Conservation (phyloP, 768 basidiomycete species). For the Clitopilus passeckerianus region DNA sequence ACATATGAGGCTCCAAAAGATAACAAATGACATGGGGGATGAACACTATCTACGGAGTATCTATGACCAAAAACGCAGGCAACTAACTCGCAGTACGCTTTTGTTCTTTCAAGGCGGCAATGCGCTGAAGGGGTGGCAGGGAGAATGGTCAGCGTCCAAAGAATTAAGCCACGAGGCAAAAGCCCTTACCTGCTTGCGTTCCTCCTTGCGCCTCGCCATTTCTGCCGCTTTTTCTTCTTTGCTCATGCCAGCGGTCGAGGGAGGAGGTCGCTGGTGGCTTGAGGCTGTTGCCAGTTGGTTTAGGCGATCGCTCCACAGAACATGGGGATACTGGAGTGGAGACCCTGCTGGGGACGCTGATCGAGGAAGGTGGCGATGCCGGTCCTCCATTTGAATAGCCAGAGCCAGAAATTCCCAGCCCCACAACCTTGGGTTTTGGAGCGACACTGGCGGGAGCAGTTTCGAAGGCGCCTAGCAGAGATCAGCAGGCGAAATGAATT, state of each 20-base stretch:
- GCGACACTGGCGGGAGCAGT: slow-evolving; percentile 30
- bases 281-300: not conserved
- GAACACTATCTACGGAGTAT: not conserved
- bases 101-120: slow-evolving; percentile 77
- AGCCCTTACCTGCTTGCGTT: slow-evolving; percentile 72
- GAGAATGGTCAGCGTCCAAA: slow-evolving; percentile 1
- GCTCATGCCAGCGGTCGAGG: slow-evolving; percentile 43
- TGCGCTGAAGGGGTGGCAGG: slow-evolving; percentile 40
- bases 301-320: not conserved
- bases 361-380: slow-evolving; percentile 5
- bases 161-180: not conserved
- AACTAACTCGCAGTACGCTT: slow-evolving; percentile 33
- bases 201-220: slow-evolving; percentile 88
- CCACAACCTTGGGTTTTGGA: slow-evolving; percentile 14
- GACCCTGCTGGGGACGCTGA: not conserved
- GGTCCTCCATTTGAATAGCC: slow-evolving; percentile 1
- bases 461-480: slow-evolving; percentile 66
- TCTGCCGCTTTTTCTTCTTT: slow-evolving; percentile 96
- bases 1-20: not conserved
- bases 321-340: slow-evolving; percentile 1
- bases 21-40: not conserved
- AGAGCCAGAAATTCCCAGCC: not conserved
- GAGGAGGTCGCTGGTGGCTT: slow-evolving; percentile 11
- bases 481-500: not conserved
- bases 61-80: not conserved